These are phyloP conservation scores for Rostrohypoxylon terebratum DNA, from an alignment of 495 filamentous ascomycete genomes.

Conservation along the genomic window DNA sequence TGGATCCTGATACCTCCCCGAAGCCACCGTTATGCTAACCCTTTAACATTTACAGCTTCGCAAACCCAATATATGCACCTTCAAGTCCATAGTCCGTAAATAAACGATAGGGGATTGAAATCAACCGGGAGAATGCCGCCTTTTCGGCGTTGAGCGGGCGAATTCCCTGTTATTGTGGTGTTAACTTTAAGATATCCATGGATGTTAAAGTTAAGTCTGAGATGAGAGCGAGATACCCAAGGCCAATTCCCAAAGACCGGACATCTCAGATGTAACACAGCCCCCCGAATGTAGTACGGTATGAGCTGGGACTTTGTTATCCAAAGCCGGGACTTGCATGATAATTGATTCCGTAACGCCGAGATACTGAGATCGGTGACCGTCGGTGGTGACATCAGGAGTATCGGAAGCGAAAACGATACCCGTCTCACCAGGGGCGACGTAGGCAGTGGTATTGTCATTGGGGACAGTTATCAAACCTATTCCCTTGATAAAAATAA, in stretches of 20 bases:
- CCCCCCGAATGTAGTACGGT: constrained; percentile 47
- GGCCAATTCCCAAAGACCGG: constrained; percentile 5
- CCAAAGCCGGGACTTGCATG: constrained; percentile 56
- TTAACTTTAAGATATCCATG: not conserved
- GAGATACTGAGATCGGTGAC: constrained; percentile 62
- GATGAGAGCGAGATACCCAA: constrained; percentile 1
- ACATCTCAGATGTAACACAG: constrained; percentile 4
- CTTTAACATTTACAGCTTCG: not conserved
- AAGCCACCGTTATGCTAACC: not conserved
- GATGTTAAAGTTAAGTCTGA: not conserved
- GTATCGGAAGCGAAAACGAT: constrained; percentile 64
- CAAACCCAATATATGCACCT: not conserved
- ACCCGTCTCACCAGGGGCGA: constrained; percentile 59
- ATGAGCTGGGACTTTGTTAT: constrained; percentile 55
- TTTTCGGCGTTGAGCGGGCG: not conserved
- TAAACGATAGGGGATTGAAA: not conserved
- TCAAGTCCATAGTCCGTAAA: not conserved
- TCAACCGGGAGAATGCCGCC: not conserved
- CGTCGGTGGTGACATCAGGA: constrained; percentile 55
- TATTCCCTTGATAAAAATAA: constrained; percentile 60
- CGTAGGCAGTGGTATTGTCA: constrained; percentile 51
- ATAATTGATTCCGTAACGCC: constrained; percentile 54
- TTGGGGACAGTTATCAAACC: constrained; percentile 63
- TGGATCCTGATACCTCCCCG: not conserved
- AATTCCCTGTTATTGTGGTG: not conserved